A percentile compares a stretch with the other conserved stretches of the same genome.
phyloP scores from a whole-genome alignment of 805 yeast species.

The Metahyphopichia silvanorum region DNA sequence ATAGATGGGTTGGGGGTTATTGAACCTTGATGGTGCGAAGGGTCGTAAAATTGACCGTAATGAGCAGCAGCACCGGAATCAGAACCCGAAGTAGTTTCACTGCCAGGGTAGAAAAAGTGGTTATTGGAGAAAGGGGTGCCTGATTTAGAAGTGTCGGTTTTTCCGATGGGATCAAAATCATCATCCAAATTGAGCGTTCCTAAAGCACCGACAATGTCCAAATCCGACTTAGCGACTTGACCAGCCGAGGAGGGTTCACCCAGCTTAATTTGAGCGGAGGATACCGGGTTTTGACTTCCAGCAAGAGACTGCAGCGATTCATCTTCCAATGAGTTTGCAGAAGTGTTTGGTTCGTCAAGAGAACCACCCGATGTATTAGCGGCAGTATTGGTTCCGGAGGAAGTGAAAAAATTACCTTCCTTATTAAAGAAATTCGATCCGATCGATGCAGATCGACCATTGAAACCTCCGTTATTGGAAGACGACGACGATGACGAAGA shows the following conservation, averaged over 20 bases:
- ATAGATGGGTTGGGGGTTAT: constrained; percentile 29
- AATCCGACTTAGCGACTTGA: constrained; percentile 11
- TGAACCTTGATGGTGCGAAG: constrained; percentile 19
- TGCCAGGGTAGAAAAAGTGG: no score
- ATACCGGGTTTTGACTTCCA: no score
- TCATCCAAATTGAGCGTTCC: constrained; percentile 44
- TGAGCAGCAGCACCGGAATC: neutral
- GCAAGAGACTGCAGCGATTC: neutral
- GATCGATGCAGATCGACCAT: constrained; percentile 17
- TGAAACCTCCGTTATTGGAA: neutral
- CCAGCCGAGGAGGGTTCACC: constrained; percentile 2
- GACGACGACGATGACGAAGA: neutral
- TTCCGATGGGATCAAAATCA: constrained; percentile 19
- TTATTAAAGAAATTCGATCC: constrained; percentile 25
- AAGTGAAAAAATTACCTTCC: constrained; percentile 19
- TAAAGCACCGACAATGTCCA: constrained; percentile 49
- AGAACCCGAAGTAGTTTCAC: no score
- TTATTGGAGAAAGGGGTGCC: no score
- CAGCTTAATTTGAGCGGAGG: no score
- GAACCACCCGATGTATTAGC: constrained; percentile 1
- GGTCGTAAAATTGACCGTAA: constrained; percentile 5
- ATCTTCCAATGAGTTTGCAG: constrained; percentile 9
- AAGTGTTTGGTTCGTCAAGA: neutral
- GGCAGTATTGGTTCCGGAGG: constrained; percentile 8
- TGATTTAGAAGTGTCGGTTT: constrained; percentile 4